Conservation (phyloP, 805 yeast species). For the Saccharomycopsis fibuligera region DNA sequence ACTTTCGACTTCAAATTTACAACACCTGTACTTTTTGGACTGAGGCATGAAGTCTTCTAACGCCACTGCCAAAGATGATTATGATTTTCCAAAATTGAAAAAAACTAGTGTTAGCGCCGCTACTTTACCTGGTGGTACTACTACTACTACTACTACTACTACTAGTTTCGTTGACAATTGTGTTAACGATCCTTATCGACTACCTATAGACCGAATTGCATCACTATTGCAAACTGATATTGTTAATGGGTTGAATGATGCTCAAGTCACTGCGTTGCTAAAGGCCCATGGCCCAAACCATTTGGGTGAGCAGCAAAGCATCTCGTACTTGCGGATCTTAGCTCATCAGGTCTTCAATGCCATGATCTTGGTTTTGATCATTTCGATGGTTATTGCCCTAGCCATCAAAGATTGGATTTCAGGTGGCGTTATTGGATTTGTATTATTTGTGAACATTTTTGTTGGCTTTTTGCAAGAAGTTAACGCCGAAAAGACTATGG, state of each 20-base stretch:
- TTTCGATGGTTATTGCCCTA: slow-evolving; percentile 65
- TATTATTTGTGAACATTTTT: slow-evolving; percentile 52
- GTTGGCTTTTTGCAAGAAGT: slow-evolving; percentile 69
- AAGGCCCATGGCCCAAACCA: slow-evolving; percentile 48
- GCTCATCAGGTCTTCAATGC: slow-evolving; percentile 70
- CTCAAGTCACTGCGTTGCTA: slow-evolving; percentile 24
- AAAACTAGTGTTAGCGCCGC: no score
- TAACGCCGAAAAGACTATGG: slow-evolving; percentile 76
- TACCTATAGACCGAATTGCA: slow-evolving; percentile 31
- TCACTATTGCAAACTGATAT: slow-evolving; percentile 35
- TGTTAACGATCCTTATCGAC: neutral
- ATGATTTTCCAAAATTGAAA: no score
- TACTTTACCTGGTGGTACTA: no score
- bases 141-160: no score
- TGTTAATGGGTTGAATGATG: slow-evolving; percentile 41
- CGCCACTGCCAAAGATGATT: no score
- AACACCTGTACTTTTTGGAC: no score
- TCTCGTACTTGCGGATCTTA: slow-evolving; percentile 48
- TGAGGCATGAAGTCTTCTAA: no score
- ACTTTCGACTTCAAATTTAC: no score
- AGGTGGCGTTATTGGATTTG: slow-evolving; percentile 74
- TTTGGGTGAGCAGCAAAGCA: slow-evolving; percentile 52
- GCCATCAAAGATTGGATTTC: slow-evolving; percentile 76
- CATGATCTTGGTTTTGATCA: slow-evolving; percentile 66
- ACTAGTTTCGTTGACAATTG: no score